Conservation (phyloP, 169 alveolate species). For the Plasmodium vivax region DNA sequence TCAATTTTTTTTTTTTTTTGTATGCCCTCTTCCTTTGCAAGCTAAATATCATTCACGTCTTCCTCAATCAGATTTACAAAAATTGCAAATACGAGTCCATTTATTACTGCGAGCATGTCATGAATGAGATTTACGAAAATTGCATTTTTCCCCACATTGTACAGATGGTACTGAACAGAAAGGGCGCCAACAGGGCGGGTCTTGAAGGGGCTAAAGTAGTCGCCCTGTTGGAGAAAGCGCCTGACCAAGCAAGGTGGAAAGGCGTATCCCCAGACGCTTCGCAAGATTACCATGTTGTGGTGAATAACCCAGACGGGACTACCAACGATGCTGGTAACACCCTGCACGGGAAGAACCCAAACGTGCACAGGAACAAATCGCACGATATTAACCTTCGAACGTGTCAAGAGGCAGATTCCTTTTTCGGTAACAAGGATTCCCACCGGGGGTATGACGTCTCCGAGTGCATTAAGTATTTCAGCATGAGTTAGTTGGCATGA, state of each 20-base stretch:
- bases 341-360: background rate
- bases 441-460: background rate
- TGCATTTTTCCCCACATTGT: constrained; percentile 33
- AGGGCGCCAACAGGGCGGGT: background rate
- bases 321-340: background rate
- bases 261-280: background rate
- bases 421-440: background rate
- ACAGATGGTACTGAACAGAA: constrained; percentile 8
- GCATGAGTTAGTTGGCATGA: background rate
- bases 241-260: background rate
- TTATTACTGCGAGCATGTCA: constrained; percentile 62
- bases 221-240: background rate
- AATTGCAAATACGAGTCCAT: constrained; percentile 67
- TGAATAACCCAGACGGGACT: background rate
- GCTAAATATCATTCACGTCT: constrained; percentile 37
- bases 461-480: background rate
- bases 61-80: constrained; percentile 58
- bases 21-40: constrained; percentile 37
- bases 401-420: background rate
- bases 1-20: constrained; percentile 38
- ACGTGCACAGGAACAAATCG: background rate
- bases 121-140: constrained; percentile 67
- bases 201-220: background rate
- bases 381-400: background rate
- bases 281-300: background rate